These are phyloP conservation scores for Cornus kousa DNA, from an alignment of 148 eudicot species.

Conservation along the genomic window DNA sequence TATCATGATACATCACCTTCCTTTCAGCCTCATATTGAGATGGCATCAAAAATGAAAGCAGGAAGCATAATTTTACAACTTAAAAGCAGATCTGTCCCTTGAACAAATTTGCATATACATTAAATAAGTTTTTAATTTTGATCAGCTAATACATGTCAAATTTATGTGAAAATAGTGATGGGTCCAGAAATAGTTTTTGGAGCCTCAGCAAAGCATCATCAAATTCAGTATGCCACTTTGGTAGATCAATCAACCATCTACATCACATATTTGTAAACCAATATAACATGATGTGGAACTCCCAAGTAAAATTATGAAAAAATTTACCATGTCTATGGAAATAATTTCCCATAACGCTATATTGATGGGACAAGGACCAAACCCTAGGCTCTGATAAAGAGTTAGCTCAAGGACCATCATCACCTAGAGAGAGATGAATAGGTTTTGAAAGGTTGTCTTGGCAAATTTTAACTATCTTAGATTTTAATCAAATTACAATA, in stretches of 20 bases:
- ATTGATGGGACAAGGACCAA: no score
- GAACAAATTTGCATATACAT: neutral
- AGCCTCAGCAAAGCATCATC: neutral
- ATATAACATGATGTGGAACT: neutral
- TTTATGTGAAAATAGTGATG: neutral
- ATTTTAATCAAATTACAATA: no score
- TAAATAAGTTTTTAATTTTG: neutral
- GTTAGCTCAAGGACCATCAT: no score
- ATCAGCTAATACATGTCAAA: neutral
- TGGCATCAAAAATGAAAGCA: neutral
- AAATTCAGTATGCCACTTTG: neutral
- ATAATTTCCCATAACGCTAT: neutral
- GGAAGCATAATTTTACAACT: neutral
- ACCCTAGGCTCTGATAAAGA: neutral
- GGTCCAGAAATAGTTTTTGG: neutral
- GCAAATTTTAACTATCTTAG: no score
- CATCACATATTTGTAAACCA: neutral
- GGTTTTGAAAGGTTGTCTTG: no score
- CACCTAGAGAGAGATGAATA: no score
- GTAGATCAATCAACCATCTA: neutral
- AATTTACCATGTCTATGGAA: neutral
- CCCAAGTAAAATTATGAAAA: neutral
- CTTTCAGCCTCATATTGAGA: neutral
- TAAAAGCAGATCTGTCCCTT: neutral
- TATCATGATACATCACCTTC: neutral